A percentile compares a stretch with the other conserved stretches of the same genome.
phyloP scores from a whole-genome alignment of 2,329 filamentous ascomycete species.

The Neonectria coccinea region DNA sequence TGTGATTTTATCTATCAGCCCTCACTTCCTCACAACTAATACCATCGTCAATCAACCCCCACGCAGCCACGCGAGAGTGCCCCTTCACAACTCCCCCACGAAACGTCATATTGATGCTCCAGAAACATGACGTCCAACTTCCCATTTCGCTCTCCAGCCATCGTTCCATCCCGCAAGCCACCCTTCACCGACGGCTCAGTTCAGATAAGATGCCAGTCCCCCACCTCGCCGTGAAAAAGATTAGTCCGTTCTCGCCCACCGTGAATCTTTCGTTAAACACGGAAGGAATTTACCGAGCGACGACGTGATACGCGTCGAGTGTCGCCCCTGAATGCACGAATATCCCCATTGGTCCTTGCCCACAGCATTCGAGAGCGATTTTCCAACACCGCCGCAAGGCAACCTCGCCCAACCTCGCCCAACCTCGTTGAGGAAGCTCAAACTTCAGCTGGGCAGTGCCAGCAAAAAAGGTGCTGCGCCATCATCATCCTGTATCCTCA shows the following conservation, averaged over 20 bases:
- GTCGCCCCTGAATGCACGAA: background rate
- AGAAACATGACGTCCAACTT: background rate
- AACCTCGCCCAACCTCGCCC: background rate
- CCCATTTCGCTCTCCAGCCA: background rate
- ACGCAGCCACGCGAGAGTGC: background rate
- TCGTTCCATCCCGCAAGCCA: background rate
- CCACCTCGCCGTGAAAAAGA: background rate
- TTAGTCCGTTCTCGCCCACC: background rate
- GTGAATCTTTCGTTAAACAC: background rate
- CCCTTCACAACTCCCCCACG: background rate
- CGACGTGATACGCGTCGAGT: background rate
- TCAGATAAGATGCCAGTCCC: background rate
- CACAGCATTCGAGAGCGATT: background rate
- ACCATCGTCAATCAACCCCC: background rate
- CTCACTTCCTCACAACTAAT: background rate
- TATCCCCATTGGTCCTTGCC: background rate
- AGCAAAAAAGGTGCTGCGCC: background rate
- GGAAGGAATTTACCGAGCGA: background rate
- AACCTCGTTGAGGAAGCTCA: background rate
- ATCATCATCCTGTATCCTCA: background rate
- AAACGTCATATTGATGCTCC: background rate
- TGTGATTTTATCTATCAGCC: background rate
- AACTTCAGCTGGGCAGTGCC: background rate
- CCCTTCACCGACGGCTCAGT: background rate
- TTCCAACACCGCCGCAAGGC: background rate